Percentiles rank a stretch among this genome's conserved stretches.
These are phyloP conservation scores for Sequoia sempervirens DNA, from an alignment of 75 land plant species.

Conservation along the genomic window DNA sequence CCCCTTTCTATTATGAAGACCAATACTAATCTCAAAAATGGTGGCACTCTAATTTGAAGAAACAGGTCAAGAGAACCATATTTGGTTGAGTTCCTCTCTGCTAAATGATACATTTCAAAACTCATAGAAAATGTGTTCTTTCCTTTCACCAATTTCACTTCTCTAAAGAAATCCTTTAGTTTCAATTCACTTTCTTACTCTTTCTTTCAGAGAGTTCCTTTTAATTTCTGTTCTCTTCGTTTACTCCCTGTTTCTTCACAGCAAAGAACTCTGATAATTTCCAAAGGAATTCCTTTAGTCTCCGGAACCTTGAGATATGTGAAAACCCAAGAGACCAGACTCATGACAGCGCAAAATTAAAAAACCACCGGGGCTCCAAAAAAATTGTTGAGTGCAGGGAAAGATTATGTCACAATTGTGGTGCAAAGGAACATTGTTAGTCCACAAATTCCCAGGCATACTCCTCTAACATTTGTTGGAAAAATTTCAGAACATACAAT, in stretches of 20 bases:
- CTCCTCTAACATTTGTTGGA: constrained; percentile 27
- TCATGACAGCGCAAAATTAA: constrained; percentile 6
- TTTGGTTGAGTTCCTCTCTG: too few species aligned
- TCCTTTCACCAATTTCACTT: neutral
- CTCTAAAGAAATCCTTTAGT: neutral
- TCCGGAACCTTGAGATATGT: constrained; percentile 31
- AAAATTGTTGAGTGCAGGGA: constrained; percentile 11
- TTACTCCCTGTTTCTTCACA: neutral
- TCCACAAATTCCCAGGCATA: constrained; percentile 13
- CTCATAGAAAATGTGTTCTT: too few species aligned
- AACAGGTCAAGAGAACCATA: too few species aligned
- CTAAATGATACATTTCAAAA: too few species aligned
- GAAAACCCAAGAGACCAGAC: constrained; percentile 20
- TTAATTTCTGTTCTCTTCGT: neutral
- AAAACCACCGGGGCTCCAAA: constrained; percentile 17
- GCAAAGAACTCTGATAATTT: constrained; percentile 32
- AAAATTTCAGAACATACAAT: constrained; percentile 33
- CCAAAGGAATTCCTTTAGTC: constrained; percentile 30
- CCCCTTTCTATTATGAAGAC: too few species aligned
- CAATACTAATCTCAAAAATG: too few species aligned
- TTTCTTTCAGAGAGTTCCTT: too few species aligned
- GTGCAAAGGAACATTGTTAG: constrained; percentile 17
- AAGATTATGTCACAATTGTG: constrained; percentile 10
- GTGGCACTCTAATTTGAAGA: too few species aligned
- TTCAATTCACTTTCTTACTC: neutral